Evolutionary conservation across 495 filamentous ascomycete genomes (phyloP), one percentile per base, ranked within the genome.

Genomic region (Paragyromitra xinjiangensis): DNA sequence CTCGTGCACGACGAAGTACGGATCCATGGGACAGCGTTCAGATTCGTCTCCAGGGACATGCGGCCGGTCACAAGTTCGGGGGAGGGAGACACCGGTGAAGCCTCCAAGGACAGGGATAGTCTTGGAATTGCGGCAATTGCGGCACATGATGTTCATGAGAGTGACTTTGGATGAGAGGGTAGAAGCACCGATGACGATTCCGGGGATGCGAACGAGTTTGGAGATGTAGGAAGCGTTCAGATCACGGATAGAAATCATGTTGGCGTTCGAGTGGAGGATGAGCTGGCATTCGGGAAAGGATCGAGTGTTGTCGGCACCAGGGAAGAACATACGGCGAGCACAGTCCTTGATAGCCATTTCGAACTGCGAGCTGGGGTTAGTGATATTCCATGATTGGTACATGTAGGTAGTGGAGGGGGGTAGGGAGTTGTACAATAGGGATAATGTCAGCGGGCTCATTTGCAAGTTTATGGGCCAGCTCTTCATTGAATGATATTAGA

Each of bases 101-200:
- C 96, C 96, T 62, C 93, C 92, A 7, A 89, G 87, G 16, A 98
- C 90, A 11, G 87, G 85, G 14, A 98, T 83, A 68, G 88, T 89
- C 71, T 95, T 89, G 16, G 86, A 86, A 74, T 93, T 89, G 62
- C 90, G 88, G 85, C 96, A 99, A 78, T 90, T 93, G 78, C 93
- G 91, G 85, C 96, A 99, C 85, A 94, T 91, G 70, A 98, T 91
- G 80, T 91, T 87, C 22, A 99, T 87, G 12, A 89, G 85, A 9
- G 94, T 98, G 26, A 96, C 92, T 87, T 98, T 98, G 9, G 95
- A 98, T 16, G 94, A 96, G 83, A 98, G 91, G 14, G 96, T 97
- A 0, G 95, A 97, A 62, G 96, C 96, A 62, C 96, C 95, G 81
- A 99, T 98, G 58, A 99, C 92, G 75, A 99, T 99, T 45, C 96